Evolutionary conservation across 2,329 filamentous ascomycete genomes (phyloP).

Genomic region (Fusarium circinatum): DNA sequence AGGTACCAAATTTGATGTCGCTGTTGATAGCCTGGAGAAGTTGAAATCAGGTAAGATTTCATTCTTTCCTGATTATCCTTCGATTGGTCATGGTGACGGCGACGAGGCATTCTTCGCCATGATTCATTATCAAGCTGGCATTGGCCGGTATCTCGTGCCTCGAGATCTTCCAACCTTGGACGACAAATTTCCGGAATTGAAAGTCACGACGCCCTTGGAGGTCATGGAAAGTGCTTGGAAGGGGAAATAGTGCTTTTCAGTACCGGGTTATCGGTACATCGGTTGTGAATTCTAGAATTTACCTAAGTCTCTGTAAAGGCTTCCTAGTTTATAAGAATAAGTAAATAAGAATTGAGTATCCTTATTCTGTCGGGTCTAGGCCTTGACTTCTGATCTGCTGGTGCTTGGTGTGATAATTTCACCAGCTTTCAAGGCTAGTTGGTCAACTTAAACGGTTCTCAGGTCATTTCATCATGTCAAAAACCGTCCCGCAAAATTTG

Average conservation of each 20-base stretch:
- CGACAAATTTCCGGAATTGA: constrained; percentile 24
- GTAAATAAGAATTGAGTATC: background rate
- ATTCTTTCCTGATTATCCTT: constrained; percentile 32
- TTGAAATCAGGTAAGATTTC: constrained; percentile 40
- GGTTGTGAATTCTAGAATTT: too few relatives aligned
- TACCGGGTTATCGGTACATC: accelerated
- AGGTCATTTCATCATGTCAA: background rate
- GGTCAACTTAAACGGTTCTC: background rate
- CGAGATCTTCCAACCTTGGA: constrained; percentile 3
- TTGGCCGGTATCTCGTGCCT: constrained; percentile 19
- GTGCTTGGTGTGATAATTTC: background rate
- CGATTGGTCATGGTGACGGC: constrained; percentile 22
- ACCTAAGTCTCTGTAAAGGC: accelerated
- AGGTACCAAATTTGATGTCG: constrained; percentile 29
- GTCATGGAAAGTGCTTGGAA: constrained; percentile 38
- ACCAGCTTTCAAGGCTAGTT: background rate
- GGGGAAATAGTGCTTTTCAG: background rate
- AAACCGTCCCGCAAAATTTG: background rate
- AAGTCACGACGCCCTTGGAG: constrained; percentile 11
- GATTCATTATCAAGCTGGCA: constrained; percentile 31
- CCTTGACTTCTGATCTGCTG: background rate
- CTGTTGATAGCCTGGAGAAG: constrained; percentile 33
- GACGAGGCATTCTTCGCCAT: constrained; percentile 36
- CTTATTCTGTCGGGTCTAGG: accelerated
- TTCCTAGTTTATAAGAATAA: background rate